These are phyloP conservation scores for Abrus pulchellus DNA, from an alignment of 306 rosid species.

Conservation along the genomic window DNA sequence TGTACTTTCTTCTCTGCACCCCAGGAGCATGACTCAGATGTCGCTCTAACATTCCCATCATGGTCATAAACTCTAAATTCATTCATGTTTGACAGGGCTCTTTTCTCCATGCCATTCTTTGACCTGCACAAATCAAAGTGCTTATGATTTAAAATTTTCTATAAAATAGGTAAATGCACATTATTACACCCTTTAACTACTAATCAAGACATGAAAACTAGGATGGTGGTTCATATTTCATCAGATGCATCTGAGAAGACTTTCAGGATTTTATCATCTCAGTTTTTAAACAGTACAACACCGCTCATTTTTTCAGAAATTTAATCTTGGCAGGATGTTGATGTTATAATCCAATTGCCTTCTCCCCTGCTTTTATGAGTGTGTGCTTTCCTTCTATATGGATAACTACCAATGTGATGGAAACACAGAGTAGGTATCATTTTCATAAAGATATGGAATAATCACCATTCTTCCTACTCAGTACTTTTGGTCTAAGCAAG, in stretches of 20 bases:
- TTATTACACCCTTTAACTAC: slow-evolving; percentile 18
- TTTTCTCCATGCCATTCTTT: slow-evolving; percentile 56
- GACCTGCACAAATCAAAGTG: slow-evolving; percentile 61
- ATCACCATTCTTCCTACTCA: slow-evolving; percentile 6
- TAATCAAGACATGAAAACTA: slow-evolving; percentile 35
- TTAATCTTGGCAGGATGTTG: slow-evolving; percentile 5
- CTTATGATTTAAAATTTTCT: slow-evolving; percentile 16
- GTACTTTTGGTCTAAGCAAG: neutral
- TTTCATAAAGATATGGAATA: slow-evolving; percentile 35
- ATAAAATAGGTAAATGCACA: slow-evolving; percentile 15
- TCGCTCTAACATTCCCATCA: slow-evolving; percentile 62
- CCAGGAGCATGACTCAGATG: slow-evolving; percentile 85
- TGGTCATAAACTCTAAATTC: slow-evolving; percentile 60
- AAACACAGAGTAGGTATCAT: slow-evolving; percentile 22
- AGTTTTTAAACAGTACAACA: slow-evolving; percentile 11
- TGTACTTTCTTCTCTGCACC: slow-evolving; percentile 76
- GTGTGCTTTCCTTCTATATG: slow-evolving; percentile 20
- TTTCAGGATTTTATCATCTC: slow-evolving; percentile 38
- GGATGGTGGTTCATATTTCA: slow-evolving; percentile 12
- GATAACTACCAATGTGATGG: slow-evolving; percentile 19
- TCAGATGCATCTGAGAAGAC: slow-evolving; percentile 24
- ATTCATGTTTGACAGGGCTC: slow-evolving; percentile 52
- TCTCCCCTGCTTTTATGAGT: slow-evolving; percentile 31
- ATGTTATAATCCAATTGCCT: slow-evolving; percentile 9
- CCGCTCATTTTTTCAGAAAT: slow-evolving; percentile 26